phyloP scores from a whole-genome alignment of 2,329 filamentous ascomycete species.

The Dissoconium aciculare region DNA sequence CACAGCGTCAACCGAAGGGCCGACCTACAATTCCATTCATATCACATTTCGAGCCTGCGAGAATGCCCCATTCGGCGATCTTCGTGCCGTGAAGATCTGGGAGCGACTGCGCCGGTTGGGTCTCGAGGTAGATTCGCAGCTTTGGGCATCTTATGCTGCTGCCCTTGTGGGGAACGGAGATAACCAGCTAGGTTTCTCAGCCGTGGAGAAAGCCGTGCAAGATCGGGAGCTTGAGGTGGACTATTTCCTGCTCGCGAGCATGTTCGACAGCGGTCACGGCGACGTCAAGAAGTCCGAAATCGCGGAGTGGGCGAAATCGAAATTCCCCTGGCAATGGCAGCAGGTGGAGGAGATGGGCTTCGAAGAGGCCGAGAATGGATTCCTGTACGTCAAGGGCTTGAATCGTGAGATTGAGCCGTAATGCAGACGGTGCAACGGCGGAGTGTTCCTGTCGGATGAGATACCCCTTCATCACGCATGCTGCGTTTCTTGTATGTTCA shows the following conservation, averaged over 20 bases:
- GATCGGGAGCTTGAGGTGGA: slow-evolving; percentile 55
- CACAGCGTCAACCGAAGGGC: slow-evolving; percentile 68
- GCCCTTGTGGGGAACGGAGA: slow-evolving; percentile 61
- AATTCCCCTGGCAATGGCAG: slow-evolving; percentile 55
- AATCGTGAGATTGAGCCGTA: neutral
- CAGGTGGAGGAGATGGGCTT: slow-evolving; percentile 43
- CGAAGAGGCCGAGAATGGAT: slow-evolving; percentile 8
- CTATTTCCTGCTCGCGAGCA: slow-evolving; percentile 57
- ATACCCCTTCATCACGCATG: no score
- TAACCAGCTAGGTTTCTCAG: slow-evolving; percentile 28
- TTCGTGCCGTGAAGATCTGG: slow-evolving; percentile 47
- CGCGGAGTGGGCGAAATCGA: slow-evolving; percentile 55
- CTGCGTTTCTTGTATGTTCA: no score
- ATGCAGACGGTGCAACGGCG: no score
- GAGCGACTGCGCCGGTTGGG: slow-evolving; percentile 56
- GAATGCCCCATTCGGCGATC: slow-evolving; percentile 34
- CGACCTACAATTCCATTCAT: slow-evolving; percentile 63
- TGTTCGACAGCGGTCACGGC: slow-evolving; percentile 59
- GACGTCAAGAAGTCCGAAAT: slow-evolving; percentile 48
- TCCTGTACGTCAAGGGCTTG: neutral
- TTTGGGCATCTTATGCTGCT: slow-evolving; percentile 65
- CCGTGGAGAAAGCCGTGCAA: slow-evolving; percentile 52
- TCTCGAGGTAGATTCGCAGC: slow-evolving; percentile 55
- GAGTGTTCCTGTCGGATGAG: no score
- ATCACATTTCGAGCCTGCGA: slow-evolving; percentile 72